A percentile compares a stretch with the other conserved stretches of the same genome.
Evolutionary conservation across 1,284 basidiomycete genomes (phyloP).

Genomic region (Tranzscheliella williamsii): DNA sequence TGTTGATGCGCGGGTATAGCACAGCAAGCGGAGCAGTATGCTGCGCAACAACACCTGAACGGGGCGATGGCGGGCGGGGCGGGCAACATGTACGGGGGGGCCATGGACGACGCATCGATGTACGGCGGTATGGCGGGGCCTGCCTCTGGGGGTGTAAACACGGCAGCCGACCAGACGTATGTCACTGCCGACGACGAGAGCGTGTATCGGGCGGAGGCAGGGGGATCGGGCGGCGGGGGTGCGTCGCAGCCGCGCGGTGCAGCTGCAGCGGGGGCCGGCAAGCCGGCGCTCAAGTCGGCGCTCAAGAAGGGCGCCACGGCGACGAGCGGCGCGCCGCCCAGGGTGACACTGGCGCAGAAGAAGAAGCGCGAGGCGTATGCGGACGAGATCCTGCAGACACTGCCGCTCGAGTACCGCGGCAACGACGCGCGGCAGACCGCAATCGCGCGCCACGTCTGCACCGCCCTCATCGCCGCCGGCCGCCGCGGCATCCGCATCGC

Average conservation of each 20-base stretch:
- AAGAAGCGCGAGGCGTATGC: constrained; percentile 64
- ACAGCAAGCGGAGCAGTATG: constrained; percentile 37
- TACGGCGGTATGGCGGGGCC: constrained; percentile 2
- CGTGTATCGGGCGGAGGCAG: constrained; percentile 9
- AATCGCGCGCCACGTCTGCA: constrained; percentile 51
- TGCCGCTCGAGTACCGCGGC: constrained; percentile 85
- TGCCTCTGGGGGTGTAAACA: constrained; percentile 3
- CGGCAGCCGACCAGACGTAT: constrained; percentile 53
- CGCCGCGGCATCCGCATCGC: constrained; percentile 63
- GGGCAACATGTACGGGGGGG: background rate
- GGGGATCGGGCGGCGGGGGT: constrained; percentile 5
- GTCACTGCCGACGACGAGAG: constrained; percentile 52
- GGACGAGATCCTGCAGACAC: constrained; percentile 70
- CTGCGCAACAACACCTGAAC: constrained; percentile 27
- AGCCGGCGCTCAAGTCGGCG: constrained; percentile 22
- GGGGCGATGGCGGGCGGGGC: constrained; percentile 1
- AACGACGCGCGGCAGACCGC: constrained; percentile 68
- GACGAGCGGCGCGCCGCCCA: constrained; percentile 65
- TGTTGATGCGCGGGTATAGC: constrained; percentile 5
- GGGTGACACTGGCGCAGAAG: constrained; percentile 77
- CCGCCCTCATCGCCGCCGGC: constrained; percentile 51
- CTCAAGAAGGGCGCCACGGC: constrained; percentile 25
- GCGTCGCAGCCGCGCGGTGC: background rate
- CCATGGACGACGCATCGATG: constrained; percentile 1
- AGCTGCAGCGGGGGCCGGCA: background rate